A percentile compares a stretch with the other conserved stretches of the same genome.
Evolutionary conservation across 192 early-diverging fungal genomes (phyloP).

Genomic region (Endogone sp.): DNA sequence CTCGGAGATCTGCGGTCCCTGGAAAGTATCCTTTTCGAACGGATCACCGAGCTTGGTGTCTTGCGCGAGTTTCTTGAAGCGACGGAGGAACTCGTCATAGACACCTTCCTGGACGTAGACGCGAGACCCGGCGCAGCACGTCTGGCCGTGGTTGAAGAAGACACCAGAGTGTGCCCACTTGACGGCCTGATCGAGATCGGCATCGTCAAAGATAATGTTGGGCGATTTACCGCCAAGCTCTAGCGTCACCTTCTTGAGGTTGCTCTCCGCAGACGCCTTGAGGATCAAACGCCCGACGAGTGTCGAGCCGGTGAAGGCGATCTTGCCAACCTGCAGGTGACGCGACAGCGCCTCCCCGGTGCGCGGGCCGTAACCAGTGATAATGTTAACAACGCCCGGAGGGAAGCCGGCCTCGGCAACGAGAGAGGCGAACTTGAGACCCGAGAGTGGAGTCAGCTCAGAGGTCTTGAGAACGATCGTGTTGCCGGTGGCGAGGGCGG

Average conservation of each 20-base stretch:
- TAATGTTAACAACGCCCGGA: constrained; percentile 77
- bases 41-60: constrained; percentile 70
- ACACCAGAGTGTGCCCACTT: constrained; percentile 60
- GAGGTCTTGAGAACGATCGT: constrained; percentile 73
- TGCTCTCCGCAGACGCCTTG: constrained; percentile 51
- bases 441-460: constrained; percentile 63
- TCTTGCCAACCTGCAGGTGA: constrained; percentile 61
- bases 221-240: constrained; percentile 91
- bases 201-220: constrained; percentile 75
- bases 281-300: constrained; percentile 60
- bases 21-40: constrained; percentile 48
- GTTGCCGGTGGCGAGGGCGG: constrained; percentile 75
- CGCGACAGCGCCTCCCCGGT: constrained; percentile 66
- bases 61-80: constrained; percentile 33
- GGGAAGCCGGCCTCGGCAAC: constrained; percentile 71
- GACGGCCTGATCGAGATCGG: constrained; percentile 71
- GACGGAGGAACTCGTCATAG: constrained; percentile 65
- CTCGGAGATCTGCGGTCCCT: constrained; percentile 71
- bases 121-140: constrained; percentile 74
- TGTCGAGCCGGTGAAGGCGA: constrained; percentile 81
- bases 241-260: constrained; percentile 74
- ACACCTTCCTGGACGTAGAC: constrained; percentile 71
- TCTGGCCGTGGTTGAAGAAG: constrained; percentile 84
- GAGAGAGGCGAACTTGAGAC: constrained; percentile 60
- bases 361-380: constrained; percentile 68